These are phyloP conservation scores for Nitzschia sp. DNA, from an alignment of 108 stramenopile genomes.

Conservation along the genomic window DNA sequence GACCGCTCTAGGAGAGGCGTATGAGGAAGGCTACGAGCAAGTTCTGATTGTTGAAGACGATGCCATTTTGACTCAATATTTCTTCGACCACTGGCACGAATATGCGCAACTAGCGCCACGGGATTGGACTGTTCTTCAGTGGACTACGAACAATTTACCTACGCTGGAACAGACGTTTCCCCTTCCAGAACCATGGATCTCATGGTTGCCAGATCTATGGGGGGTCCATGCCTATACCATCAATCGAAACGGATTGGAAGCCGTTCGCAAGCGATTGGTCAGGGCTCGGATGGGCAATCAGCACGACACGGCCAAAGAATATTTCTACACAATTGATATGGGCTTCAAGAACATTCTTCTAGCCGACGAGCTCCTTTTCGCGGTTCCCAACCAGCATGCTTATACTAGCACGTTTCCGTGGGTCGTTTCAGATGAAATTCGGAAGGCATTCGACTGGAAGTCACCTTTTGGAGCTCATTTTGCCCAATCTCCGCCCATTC, in stretches of 20 bases:
- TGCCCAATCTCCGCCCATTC: background rate
- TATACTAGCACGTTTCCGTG: slow-evolving; percentile 15
- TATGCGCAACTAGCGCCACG: background rate
- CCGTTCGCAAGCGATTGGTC: background rate
- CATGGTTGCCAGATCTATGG: slow-evolving; percentile 14
- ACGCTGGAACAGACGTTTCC: slow-evolving; percentile 1
- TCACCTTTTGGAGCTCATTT: too few relatives aligned
- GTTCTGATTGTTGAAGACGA: slow-evolving; percentile 12
- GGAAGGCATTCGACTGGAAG: background rate
- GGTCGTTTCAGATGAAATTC: background rate
- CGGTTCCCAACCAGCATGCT: slow-evolving; percentile 7
- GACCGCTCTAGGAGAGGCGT: background rate
- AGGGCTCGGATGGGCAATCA: background rate
- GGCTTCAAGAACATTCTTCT: background rate
- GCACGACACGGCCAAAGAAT: background rate
- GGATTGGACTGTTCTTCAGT: slow-evolving; percentile 18
- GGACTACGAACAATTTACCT: slow-evolving; percentile 2
- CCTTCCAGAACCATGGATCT: slow-evolving; percentile 19
- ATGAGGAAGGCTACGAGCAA: slow-evolving; percentile 3
- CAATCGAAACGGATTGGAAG: slow-evolving; percentile 5
- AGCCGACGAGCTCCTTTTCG: slow-evolving; percentile 8
- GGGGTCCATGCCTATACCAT: slow-evolving; percentile 14
- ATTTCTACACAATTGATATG: background rate
- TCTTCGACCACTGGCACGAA: slow-evolving; percentile 7
- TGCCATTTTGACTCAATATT: slow-evolving; percentile 16